Base-by-base conservation (phyloP, 2,329 filamentous ascomycete species). In the Peltaster fructicola region DNA sequence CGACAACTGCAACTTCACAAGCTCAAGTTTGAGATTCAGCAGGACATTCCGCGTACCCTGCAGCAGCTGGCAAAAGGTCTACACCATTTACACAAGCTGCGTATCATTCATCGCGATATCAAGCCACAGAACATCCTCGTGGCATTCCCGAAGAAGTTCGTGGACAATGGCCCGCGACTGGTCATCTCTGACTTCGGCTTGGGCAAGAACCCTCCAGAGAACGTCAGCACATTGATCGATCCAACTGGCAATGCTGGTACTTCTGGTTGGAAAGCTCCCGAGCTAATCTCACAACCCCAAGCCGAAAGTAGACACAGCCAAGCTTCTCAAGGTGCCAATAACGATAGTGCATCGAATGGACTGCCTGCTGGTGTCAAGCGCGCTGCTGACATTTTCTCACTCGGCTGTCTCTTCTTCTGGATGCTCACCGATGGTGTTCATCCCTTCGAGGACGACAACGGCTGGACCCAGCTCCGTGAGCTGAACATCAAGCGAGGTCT, bases 121-220 rank as follows among this genome's bases (percentile, higher is more conserved):
- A 98, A 98, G 49, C 88, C 88, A 1, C 88, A 98, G 43, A 98
- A 98, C 40, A 95, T 98, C 24, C 62, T 98, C 2, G 82, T 95
- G 30, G 67, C 69, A 13, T 64, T 65, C 33, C 68, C 69, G 1
- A 66, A 68, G 30, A 72, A 74, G 56, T 71, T 74, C 38, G 64
- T 71, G 30, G 68, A 68, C 20, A 37, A 31, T 9, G 68, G 63
- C 17, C 73, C 82, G 13, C 74, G 85, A n/a, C 63, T 98, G 17
- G 68, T 98, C 4, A 92, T 98, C 17, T 95, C 88, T 0, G 88
- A 98, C 50, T 98, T 98, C 52, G 88, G 88, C 5, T 67, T 98
- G 1, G 95, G 88, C 51, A 98, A 95, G 61, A 95, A 93, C 44
- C 59, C 98, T 9, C 88, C 93, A 35, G 81, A 81, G 27, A 82